Evolutionary conservation across 2,329 filamentous ascomycete species (phyloP).

Genomic region (Fusarium nisikadoi): DNA sequence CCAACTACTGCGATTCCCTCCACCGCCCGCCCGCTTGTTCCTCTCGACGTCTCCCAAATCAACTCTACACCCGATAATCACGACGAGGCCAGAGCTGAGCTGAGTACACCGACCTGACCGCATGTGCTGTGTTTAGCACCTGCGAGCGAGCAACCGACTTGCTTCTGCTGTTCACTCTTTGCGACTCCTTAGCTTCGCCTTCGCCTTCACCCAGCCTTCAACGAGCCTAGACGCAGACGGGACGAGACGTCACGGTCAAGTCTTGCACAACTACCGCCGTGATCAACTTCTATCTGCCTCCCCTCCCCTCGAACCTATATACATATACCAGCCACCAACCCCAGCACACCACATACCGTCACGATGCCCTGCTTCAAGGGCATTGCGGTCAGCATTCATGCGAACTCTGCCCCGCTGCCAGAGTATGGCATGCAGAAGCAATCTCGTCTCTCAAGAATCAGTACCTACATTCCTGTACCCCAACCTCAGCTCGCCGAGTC

Average conservation of each 20-base stretch:
- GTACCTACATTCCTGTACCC: conserved; percentile 95
- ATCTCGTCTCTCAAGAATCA: conserved; percentile 90
- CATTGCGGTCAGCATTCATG: conserved; percentile 97
- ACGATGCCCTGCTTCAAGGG: conserved; percentile 97
- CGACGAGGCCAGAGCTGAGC: conserved; percentile 31
- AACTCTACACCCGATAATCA: conserved; percentile 33
- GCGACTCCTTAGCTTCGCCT: conserved; percentile 8
- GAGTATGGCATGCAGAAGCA: conserved; percentile 97
- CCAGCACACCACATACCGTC: conserved; percentile 36
- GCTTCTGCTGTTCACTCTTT: conserved; percentile 26
- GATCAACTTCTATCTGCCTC: conserved; percentile 32
- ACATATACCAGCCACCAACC: conserved; percentile 19
- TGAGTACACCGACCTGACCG: conserved; percentile 34
- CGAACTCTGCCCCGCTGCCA: conserved; percentile 79
- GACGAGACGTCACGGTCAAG: conserved; percentile 19
- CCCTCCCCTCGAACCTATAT: conserved; percentile 28
- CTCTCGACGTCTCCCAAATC: conserved; percentile 40
- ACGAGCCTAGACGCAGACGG: conserved; percentile 16
- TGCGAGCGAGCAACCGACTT: conserved; percentile 30
- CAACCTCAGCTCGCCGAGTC: conserved; percentile 77
- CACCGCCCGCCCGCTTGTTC: conserved; percentile 42
- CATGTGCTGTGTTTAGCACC: conserved; percentile 25
- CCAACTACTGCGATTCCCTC: conserved; percentile 36
- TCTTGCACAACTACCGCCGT: conserved; percentile 20
- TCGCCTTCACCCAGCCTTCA: conserved; percentile 11